phyloP scores from a whole-genome alignment of 176 grass and related monocot genomes.

The Cocos nucifera region DNA sequence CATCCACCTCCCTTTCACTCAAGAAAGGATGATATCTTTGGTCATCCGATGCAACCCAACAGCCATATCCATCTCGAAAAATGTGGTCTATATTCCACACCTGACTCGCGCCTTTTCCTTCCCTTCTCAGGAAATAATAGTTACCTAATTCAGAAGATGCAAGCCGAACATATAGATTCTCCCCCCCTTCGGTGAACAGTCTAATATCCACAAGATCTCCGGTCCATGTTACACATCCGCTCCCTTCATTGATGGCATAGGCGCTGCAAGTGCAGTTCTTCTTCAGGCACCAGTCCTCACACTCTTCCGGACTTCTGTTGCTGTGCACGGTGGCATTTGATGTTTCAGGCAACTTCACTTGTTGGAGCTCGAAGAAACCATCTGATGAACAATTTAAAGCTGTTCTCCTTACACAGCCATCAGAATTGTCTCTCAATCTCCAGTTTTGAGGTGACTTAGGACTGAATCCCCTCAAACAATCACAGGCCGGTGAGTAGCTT shows the following conservation, averaged over 20 bases:
- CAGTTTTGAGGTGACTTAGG: conserved; percentile 34
- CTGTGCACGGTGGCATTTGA: conserved; percentile 33
- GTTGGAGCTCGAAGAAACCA: conserved; percentile 29
- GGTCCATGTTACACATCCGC: conserved; percentile 37
- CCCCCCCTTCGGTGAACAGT: conserved; percentile 6
- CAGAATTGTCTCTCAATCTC: conserved; percentile 16
- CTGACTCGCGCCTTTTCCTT: no score
- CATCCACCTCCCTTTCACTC: no score
- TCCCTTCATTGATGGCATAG: conserved; percentile 27
- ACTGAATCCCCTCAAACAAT: conserved; percentile 39
- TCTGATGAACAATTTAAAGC: conserved; percentile 30
- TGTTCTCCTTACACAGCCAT: conserved; percentile 32
- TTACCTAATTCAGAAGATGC: conserved; percentile 41
- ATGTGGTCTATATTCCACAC: no score
- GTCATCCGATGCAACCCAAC: no score
- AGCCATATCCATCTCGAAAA: no score
- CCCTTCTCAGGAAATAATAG: no score
- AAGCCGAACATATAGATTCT: conserved; percentile 43
- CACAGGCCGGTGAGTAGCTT: conserved; percentile 1
- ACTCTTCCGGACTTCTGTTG: conserved; percentile 25
- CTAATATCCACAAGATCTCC: conserved; percentile 44
- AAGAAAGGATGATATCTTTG: no score
- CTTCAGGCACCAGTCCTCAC: conserved; percentile 31
- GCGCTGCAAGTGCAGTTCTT: conserved; percentile 35
- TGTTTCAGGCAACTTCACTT: conserved; percentile 46